Evolutionary conservation across 2,329 filamentous ascomycete genomes (phyloP).

Genomic region (Arthroderma sp.): DNA sequence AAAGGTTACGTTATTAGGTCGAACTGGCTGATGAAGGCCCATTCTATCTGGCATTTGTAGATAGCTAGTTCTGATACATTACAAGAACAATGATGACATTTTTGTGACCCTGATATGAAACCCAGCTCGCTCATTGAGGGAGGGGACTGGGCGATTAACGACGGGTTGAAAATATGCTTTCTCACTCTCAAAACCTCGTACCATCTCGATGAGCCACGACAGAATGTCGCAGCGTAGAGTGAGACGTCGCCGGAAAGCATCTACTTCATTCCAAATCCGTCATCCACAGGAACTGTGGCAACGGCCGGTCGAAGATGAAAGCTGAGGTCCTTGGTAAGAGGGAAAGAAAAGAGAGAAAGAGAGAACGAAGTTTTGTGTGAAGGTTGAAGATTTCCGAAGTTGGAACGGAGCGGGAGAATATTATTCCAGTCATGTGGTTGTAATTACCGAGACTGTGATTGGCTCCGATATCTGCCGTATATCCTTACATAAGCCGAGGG

Average conservation of each 20-base stretch:
- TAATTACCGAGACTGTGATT: constrained; percentile 26
- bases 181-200: constrained; percentile 31
- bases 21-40: neutral
- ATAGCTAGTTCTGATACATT: neutral
- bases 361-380: constrained; percentile 9
- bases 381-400: constrained; percentile 8
- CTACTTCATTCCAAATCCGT: constrained; percentile 26
- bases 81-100: neutral
- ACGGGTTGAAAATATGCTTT: constrained; percentile 27
- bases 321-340: constrained; percentile 28
- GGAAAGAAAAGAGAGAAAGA: constrained; percentile 19
- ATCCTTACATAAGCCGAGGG: constrained; percentile 33
- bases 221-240: constrained; percentile 33
- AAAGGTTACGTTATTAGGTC: neutral
- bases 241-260: constrained; percentile 28
- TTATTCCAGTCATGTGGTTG: constrained; percentile 25
- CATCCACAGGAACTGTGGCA: constrained; percentile 5
- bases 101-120: constrained; percentile 43
- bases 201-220: constrained; percentile 32
- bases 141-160: constrained; percentile 40
- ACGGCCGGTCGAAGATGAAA: constrained; percentile 26
- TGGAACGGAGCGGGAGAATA: constrained; percentile 20
- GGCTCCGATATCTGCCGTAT: constrained; percentile 16
- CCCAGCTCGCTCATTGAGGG: constrained; percentile 35
- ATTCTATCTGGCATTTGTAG: neutral